These are phyloP conservation scores for Eutypa lata DNA, from an alignment of 2,329 filamentous ascomycete species.

Conservation along the genomic window DNA sequence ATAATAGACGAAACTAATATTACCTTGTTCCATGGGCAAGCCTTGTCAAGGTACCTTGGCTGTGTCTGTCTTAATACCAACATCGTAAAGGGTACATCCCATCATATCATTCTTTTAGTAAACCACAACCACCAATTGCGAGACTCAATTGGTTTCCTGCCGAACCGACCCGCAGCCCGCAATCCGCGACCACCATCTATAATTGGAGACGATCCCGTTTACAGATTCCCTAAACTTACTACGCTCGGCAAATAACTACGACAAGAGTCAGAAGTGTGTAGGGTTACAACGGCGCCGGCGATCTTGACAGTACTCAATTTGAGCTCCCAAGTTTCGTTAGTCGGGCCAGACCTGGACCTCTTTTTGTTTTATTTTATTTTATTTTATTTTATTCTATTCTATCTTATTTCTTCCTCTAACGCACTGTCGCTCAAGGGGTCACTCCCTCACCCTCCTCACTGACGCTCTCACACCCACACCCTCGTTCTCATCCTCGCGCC, in stretches of 20 bases:
- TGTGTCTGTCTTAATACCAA: too few relatives aligned
- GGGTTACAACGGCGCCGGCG: background rate
- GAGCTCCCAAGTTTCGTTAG: background rate
- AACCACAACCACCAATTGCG: background rate
- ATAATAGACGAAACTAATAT: background rate
- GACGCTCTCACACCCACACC: too few relatives aligned
- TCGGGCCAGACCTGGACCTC: background rate
- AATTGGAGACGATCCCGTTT: background rate
- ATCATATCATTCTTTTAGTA: background rate
- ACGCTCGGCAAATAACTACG: background rate
- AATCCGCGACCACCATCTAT: background rate
- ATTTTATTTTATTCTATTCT: background rate
- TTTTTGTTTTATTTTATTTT: background rate
- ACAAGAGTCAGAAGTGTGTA: background rate
- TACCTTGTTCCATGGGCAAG: too few relatives aligned
- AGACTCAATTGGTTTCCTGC: background rate
- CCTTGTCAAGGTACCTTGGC: too few relatives aligned
- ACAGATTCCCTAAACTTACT: background rate
- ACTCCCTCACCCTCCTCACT: too few relatives aligned
- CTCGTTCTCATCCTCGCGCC: too few relatives aligned
- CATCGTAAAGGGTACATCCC: background rate
- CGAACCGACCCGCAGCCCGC: background rate
- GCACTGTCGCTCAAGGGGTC: too few relatives aligned
- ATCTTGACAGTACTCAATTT: background rate
- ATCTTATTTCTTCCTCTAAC: background rate